Evolutionary conservation across 805 yeast genomes (phyloP).

Genomic region (Cyberlindnera japonica): DNA sequence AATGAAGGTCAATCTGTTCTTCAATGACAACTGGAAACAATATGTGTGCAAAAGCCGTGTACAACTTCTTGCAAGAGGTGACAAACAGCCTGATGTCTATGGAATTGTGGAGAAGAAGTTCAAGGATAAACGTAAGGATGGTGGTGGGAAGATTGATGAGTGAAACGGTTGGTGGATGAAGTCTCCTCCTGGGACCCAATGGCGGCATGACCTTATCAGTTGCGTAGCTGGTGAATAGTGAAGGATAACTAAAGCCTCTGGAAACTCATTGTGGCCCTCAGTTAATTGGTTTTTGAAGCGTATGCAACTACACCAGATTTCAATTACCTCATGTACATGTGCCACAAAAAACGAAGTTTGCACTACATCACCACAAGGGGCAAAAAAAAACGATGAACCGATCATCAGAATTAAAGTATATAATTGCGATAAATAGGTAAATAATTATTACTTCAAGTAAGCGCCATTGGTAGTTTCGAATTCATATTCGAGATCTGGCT

Average conservation of each 20-base stretch:
- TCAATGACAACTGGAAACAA: background rate
- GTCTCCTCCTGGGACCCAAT: too few relatives aligned
- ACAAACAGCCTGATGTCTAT: background rate
- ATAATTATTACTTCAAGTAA: slow-evolving; percentile 17
- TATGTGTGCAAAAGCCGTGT: background rate
- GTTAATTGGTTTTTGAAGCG: too few relatives aligned
- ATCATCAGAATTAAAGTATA: background rate
- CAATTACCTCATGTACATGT: too few relatives aligned
- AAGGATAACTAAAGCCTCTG: too few relatives aligned
- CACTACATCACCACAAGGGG: background rate
- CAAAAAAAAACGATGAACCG: background rate
- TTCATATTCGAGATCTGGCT: slow-evolving; percentile 60
- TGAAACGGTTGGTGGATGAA: too few relatives aligned
- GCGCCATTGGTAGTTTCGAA: slow-evolving; percentile 28
- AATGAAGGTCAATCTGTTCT: background rate
- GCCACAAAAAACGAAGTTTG: slow-evolving; percentile 1
- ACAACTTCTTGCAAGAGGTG: slow-evolving; percentile 1
- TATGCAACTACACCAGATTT: too few relatives aligned
- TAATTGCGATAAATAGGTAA: background rate
- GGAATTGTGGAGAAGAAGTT: background rate
- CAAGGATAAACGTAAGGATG: background rate
- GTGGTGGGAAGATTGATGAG: background rate
- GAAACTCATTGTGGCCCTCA: too few relatives aligned
- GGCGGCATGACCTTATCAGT: too few relatives aligned
- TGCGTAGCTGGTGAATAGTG: too few relatives aligned